Conservation (phyloP, 495 filamentous ascomycete species). For the Xylaria telfairii region DNA sequence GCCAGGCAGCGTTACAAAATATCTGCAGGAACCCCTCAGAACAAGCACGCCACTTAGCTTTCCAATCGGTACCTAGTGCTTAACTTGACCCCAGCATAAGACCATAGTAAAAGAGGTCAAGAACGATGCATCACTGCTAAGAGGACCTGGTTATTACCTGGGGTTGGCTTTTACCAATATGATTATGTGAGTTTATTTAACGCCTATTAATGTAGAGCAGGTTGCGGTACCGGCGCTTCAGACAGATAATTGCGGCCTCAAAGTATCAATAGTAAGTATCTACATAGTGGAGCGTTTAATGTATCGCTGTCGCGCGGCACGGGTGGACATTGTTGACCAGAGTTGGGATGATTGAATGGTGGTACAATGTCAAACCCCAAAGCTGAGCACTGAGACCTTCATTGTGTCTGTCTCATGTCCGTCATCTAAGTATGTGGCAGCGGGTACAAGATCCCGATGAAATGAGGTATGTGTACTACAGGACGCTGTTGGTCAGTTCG, state of each 20-base stretch:
- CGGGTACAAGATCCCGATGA: background rate
- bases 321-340: background rate
- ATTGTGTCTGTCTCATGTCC: background rate
- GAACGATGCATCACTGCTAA: background rate
- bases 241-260: background rate
- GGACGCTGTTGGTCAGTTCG: background rate
- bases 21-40: constrained; percentile 22
- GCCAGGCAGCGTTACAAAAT: background rate
- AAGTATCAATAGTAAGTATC: no score
- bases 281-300: background rate
- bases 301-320: background rate
- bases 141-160: background rate
- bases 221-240: background rate
- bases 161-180: background rate
- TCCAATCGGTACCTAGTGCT: background rate
- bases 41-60: constrained; percentile 8
- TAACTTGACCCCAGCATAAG: background rate
- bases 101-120: background rate
- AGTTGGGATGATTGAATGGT: background rate
- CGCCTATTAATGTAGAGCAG: background rate
- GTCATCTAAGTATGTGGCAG: background rate
- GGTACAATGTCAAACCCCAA: background rate
- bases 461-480: background rate
- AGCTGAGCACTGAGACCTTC: constrained; percentile 5
- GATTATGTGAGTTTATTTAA: background rate